Conservation (phyloP, 495 filamentous ascomycete species). For the Acidomyces sp. region DNA sequence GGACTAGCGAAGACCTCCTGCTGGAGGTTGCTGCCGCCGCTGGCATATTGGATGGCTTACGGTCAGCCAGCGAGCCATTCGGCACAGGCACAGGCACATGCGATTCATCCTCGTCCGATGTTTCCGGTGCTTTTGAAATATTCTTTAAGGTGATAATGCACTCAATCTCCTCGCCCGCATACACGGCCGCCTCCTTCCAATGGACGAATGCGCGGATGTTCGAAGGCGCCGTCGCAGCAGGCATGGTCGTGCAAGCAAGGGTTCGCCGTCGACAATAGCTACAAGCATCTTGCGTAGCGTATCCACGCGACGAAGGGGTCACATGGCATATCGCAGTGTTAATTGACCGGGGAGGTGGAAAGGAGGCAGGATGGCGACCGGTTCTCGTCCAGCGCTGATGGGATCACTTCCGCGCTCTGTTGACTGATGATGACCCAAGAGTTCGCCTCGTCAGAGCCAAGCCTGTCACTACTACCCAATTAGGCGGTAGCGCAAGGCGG, state of each 20-base stretch:
- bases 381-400: too few relatives aligned
- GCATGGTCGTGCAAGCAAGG: conserved; percentile 12
- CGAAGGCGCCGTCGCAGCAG: conserved; percentile 21
- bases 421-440: too few relatives aligned
- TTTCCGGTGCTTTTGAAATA: conserved; percentile 40
- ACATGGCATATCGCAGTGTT: too few relatives aligned
- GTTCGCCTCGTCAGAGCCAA: too few relatives aligned
- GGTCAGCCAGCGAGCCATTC: conserved; percentile 28
- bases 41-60: conserved; percentile 6
- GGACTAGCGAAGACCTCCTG: conserved; percentile 11
- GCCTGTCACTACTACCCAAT: too few relatives aligned
- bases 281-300: conserved; percentile 1
- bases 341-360: too few relatives aligned
- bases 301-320: too few relatives aligned
- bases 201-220: conserved; percentile 90
- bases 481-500: too few relatives aligned
- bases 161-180: conserved; percentile 86
- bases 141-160: conserved; percentile 96
- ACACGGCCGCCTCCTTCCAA: conserved; percentile 83
- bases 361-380: too few relatives aligned
- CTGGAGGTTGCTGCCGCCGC: conserved; percentile 5
- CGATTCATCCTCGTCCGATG: conserved; percentile 28
- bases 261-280: background rate
- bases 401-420: too few relatives aligned
- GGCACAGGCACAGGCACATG: conserved; percentile 8